Base-by-base conservation (phyloP, 2,329 filamentous ascomycete species). In the Calycina herbarum region DNA sequence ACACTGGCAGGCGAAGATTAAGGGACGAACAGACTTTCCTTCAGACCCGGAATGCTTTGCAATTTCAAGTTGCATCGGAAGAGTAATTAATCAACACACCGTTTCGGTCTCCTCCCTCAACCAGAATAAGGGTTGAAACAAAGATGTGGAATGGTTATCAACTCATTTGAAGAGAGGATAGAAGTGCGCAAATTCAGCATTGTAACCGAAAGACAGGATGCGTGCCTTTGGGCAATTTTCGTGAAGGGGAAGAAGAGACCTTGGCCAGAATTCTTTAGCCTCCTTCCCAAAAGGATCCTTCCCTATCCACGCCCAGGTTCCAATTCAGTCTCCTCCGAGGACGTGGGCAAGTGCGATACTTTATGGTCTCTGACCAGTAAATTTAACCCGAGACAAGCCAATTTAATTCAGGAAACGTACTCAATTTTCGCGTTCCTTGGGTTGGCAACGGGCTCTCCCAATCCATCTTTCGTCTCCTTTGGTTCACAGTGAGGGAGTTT, bases 1-100 rank as follows among this genome's bases (percentile, higher is more conserved):
- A 64, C 77, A 77, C 63, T 80, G 78, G 6, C 71, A 74, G 7
- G 80, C 71, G 38, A 80, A 77, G 35, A 80, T 74, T 27, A 79
- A 64, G 8, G 64, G 65, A 13, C 59, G 66, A 38, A 20, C 61
- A 11, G 27, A 45, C 60, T 62, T 17, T n/a, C 42, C 13, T 42
- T 42, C 17, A 17, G 1, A 17, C 3, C 13, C 13, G 17, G 40
- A 42, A 42, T 42, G 13, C 40, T 5, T n/a, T 42, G 13, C 40
- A 13, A 17, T 5, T 42, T 15, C 5, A n/a, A 42, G 17, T 15
- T 42, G 40, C 17, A 42, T 42, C 40, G 17, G 17, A 42, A 42
- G 15, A 15, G 11, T 24, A 11, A 31, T 3, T n/a, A 24, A 15
- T 35, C 10, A 33, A 38, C 57, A 3, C 17, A 58, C 27, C 1